Conservation (phyloP, 306 rosid species). For the Sicyos baderoa region DNA sequence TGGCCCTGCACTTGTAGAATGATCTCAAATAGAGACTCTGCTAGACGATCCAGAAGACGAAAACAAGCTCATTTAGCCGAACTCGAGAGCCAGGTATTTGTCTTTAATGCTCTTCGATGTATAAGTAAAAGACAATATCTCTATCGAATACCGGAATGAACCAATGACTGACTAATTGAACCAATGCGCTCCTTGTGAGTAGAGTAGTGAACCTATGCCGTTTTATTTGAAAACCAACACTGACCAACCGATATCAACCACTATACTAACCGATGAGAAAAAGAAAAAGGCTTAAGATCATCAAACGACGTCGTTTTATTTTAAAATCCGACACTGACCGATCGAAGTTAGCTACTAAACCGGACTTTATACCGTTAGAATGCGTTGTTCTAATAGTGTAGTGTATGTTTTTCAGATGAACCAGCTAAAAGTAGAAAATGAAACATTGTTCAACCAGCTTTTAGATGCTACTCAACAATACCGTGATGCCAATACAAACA, state of each 20-base stretch:
- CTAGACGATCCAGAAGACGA: conserved; percentile 76
- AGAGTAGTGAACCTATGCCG: too few relatives aligned
- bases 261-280: too few relatives aligned
- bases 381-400: not conserved
- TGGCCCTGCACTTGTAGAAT: conserved; percentile 35
- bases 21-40: conserved; percentile 73
- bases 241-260: too few relatives aligned
- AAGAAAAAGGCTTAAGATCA: not conserved
- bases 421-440: conserved; percentile 53
- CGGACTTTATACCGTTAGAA: not conserved
- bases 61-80: conserved; percentile 63
- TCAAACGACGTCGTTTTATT: not conserved
- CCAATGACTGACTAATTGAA: too few relatives aligned
- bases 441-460: conserved; percentile 47
- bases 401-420: conserved; percentile 43
- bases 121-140: not conserved
- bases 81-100: conserved; percentile 63
- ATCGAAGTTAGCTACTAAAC: not conserved
- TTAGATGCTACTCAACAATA: conserved; percentile 55
- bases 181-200: not conserved
- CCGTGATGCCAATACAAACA: conserved; percentile 62
- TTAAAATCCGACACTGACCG: not conserved
- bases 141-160: not conserved
- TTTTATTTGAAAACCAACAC: too few relatives aligned
- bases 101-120: not conserved